A percentile compares a stretch with the other conserved stretches of the same genome.
Conservation (phyloP, 192 early-diverging fungal species). For the Backusella mclennaniae region DNA sequence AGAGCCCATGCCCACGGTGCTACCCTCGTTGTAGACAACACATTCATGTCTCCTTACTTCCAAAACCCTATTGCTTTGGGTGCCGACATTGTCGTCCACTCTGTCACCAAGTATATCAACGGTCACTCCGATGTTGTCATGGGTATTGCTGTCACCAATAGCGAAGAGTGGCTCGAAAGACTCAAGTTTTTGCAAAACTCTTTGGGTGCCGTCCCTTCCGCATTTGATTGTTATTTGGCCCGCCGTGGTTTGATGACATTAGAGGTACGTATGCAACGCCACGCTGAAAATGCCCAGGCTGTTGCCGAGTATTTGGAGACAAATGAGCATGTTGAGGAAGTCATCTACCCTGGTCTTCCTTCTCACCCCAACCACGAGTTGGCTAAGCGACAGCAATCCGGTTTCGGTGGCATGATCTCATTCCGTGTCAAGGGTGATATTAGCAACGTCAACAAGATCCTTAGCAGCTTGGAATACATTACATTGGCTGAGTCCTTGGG, state of each 20-base stretch:
- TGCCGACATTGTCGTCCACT: constrained; percentile 97
- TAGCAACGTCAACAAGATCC: constrained; percentile 79
- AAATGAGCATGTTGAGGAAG: constrained; percentile 69
- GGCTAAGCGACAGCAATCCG: constrained; percentile 83
- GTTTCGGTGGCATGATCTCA: constrained; percentile 96
- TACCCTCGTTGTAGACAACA: constrained; percentile 82
- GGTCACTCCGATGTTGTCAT: constrained; percentile 98
- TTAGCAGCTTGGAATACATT: constrained; percentile 77
- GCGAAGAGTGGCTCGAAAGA: constrained; percentile 68
- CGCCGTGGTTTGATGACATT: constrained; percentile 95
- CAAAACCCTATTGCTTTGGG: constrained; percentile 88
- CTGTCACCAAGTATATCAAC: constrained; percentile 98
- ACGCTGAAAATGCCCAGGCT: constrained; percentile 79
- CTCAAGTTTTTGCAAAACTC: constrained; percentile 94
- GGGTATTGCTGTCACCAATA: constrained; percentile 87
- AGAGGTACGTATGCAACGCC: constrained; percentile 91
- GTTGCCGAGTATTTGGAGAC: constrained; percentile 81
- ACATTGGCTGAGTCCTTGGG: constrained; percentile 96
- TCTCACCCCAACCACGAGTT: constrained; percentile 92
- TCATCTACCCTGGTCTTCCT: constrained; percentile 91
- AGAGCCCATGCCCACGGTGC: constrained; percentile 62
- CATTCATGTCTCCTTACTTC: constrained; percentile 86
- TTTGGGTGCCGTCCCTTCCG: constrained; percentile 92
- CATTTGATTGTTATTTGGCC: constrained; percentile 98
- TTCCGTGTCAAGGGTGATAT: constrained; percentile 89